Evolutionary conservation across 345 rosid genomes (phyloP).

Genomic region (Rhizophora apiculata): DNA sequence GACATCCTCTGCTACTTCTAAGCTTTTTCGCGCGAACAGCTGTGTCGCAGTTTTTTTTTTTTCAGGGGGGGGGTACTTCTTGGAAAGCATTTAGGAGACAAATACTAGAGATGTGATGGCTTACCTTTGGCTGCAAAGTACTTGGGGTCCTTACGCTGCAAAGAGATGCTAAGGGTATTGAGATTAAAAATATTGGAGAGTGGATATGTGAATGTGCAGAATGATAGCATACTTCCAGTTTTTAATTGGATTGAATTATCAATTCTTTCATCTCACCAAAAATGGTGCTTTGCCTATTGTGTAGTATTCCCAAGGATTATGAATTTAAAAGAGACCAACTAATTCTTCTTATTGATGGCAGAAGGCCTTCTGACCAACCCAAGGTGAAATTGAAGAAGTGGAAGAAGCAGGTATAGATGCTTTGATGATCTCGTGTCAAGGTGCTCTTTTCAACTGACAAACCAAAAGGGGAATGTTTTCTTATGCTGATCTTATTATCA

Average conservation of each 20-base stretch:
- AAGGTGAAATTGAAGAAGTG: conserved; percentile 4
- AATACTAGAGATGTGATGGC: neutral
- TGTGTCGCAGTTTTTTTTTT: too few relatives aligned
- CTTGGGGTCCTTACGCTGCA: neutral
- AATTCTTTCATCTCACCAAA: neutral
- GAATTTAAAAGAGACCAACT: neutral
- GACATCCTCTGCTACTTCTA: too few relatives aligned
- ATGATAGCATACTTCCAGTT: neutral
- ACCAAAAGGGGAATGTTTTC: neutral
- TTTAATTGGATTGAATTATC: conserved; percentile 1
- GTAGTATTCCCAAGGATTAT: neutral
- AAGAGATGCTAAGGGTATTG: neutral
- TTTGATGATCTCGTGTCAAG: conserved; percentile 14
- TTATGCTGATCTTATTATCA: conserved; percentile 14
- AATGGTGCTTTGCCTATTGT: neutral
- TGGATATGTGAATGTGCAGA: neutral
- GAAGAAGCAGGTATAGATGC: neutral
- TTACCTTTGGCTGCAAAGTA: conserved; percentile 3
- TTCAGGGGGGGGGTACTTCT: too few relatives aligned
- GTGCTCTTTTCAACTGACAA: neutral
- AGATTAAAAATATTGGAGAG: neutral
- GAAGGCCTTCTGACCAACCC: conserved; percentile 13
- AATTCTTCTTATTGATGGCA: conserved; percentile 15
- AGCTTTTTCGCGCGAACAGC: too few relatives aligned
- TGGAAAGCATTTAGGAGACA: neutral